phyloP scores from a whole-genome alignment of 192 early-diverging fungal genomes.

The Coemansia sp. region DNA sequence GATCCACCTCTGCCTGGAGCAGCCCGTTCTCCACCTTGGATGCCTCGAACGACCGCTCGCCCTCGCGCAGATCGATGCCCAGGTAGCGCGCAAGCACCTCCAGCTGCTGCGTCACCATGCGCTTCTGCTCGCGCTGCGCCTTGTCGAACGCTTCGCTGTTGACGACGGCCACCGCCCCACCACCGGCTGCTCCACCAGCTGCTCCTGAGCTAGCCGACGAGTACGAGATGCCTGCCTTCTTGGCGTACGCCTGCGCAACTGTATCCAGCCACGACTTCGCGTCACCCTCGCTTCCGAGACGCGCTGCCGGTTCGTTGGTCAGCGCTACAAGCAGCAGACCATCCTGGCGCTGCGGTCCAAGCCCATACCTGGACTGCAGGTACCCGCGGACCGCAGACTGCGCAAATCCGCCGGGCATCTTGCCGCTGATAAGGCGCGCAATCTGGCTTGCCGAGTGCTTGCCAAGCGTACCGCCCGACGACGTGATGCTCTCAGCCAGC shows the following conservation, averaged over 20 bases:
- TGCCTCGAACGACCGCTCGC: constrained; percentile 72
- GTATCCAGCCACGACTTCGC: constrained; percentile 88
- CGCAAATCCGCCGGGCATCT: constrained; percentile 91
- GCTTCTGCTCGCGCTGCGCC: constrained; percentile 75
- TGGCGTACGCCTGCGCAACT: constrained; percentile 73
- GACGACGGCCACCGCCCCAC: constrained; percentile 61
- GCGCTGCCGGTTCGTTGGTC: constrained; percentile 79
- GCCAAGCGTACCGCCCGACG: constrained; percentile 70
- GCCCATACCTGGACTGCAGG: constrained; percentile 73
- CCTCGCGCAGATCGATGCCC: constrained; percentile 79
- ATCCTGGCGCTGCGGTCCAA: constrained; percentile 80
- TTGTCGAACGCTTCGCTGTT: constrained; percentile 92
- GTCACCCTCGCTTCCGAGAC: constrained; percentile 76
- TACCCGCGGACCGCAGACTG: constrained; percentile 57
- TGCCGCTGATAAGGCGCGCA: constrained; percentile 73
- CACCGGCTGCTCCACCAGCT: constrained; percentile 6
- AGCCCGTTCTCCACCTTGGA: constrained; percentile 63
- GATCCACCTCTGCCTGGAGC: constrained; percentile 82
- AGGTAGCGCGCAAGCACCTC: constrained; percentile 86
- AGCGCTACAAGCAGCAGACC: constrained; percentile 78
- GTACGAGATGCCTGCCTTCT: constrained; percentile 73
- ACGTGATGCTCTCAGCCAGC: constrained; percentile 65
- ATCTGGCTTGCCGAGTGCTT: constrained; percentile 76
- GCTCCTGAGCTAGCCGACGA: constrained; percentile 53
- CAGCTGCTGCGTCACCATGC: constrained; percentile 80